Evolutionary conservation across 164 flowering plant species (phyloP), one percentile per base, ranked within the genome.

Genomic region (Magnolia kwangsiensis): DNA sequence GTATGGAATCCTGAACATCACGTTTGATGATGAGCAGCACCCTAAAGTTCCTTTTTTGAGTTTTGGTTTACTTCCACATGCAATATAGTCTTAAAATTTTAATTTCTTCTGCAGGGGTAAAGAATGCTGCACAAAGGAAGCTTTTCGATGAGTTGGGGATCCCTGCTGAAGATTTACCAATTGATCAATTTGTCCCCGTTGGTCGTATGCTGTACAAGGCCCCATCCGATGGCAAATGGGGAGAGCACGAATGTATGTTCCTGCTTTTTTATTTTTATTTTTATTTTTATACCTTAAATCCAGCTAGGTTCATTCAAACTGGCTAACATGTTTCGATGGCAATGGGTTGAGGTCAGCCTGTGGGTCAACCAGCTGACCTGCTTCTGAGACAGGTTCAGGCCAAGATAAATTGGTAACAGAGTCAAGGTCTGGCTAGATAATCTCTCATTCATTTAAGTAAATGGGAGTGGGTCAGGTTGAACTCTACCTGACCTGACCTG

Each of bases 141-240:
- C 94, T 96, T 67, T 84, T 89, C 67, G 99, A 96, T 84, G 98
- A 96, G 79, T 90, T 96, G 71, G 99, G 99, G 63, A 94, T 96
- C 76, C 87, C 88, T 51, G 91, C 94, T 72, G 92, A 90, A 81
- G 98, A 96, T 81, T 82, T 92, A 55, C 98, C 99, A 4, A 94
- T 96, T 69, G 93, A 96, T 80, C 82, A 91, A 81, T 96, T 96
- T 80, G 84, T 70, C 5, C 91, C 98, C 1, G 84, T 96, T 65
- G 95, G 97, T 0, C 93, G 97, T 55, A 96, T 96, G 65, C 88
- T 96, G 37, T 96, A 94, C 91, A 92, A 92, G 85, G 99, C 99
- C 31, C 98, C 99, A 71, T 96, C 99, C 16, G 97, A 96, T 83
- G 98, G 98, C 64, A 96, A 91, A 82, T 96, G 99, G 99, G 99